Evolutionary conservation across 2,329 filamentous ascomycete genomes (phyloP).

Genomic region (Lasiodiplodia sp.): DNA sequence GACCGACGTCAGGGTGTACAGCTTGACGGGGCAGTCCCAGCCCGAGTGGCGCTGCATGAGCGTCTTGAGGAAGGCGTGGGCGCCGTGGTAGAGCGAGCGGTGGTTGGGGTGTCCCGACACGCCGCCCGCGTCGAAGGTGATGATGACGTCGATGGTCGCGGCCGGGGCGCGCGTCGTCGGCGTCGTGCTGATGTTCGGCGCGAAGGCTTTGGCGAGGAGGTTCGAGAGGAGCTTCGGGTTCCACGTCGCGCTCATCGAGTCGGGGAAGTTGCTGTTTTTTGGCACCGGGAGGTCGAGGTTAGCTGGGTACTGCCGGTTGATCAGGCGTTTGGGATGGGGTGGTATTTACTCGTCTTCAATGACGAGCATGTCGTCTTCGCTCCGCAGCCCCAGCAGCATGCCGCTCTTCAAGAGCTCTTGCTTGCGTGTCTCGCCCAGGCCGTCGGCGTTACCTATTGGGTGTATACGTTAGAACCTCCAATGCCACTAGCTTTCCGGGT

Average conservation of each 20-base stretch:
- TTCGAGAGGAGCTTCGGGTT: constrained; percentile 71
- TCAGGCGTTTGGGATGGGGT: constrained; percentile 14
- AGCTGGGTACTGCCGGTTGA: too few species aligned
- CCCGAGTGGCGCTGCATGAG: constrained; percentile 70
- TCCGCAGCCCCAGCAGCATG: constrained; percentile 74
- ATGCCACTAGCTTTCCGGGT: neutral
- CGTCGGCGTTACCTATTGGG: constrained; percentile 77
- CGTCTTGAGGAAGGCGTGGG: constrained; percentile 71
- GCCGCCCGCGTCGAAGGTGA: constrained; percentile 88
- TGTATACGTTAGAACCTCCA: constrained; percentile 28
- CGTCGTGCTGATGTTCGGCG: constrained; percentile 64
- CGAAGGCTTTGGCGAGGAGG: constrained; percentile 77
- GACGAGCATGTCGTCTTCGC: constrained; percentile 82
- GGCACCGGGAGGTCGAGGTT: constrained; percentile 29
- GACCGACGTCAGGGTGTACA: constrained; percentile 84
- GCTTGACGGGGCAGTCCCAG: constrained; percentile 75
- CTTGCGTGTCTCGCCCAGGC: constrained; percentile 82
- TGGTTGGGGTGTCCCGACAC: constrained; percentile 94
- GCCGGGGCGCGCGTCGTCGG: constrained; percentile 54
- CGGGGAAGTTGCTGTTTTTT: constrained; percentile 72
- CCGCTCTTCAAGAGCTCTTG: constrained; percentile 85
- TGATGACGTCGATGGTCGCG: constrained; percentile 75
- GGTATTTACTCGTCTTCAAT: constrained; percentile 72
- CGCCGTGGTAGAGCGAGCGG: constrained; percentile 84
- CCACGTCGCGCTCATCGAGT: constrained; percentile 87